Evolutionary conservation across 228 moss, liverwort and hornwort genomes (phyloP).

Genomic region (Sphagnum magellanicum): DNA sequence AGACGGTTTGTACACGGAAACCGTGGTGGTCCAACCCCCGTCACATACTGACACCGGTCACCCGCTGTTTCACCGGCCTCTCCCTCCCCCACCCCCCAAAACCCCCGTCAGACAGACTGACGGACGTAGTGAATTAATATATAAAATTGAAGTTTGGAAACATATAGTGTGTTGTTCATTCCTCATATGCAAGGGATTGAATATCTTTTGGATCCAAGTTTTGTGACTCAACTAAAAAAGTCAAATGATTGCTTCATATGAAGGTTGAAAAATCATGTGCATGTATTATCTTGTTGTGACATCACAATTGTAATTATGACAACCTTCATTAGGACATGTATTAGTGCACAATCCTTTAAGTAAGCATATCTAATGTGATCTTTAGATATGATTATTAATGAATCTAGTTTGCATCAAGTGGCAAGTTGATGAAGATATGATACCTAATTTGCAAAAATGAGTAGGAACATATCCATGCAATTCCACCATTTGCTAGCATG

Average conservation of each 20-base stretch:
- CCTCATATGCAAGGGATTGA: neutral
- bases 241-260: constrained; percentile 82
- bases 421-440: constrained; percentile 63
- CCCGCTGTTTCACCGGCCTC: too few species aligned
- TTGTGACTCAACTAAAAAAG: constrained; percentile 50
- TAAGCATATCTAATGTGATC: neutral
- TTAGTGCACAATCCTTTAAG: neutral
- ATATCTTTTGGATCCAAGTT: constrained; percentile 26
- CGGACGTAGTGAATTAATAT: too few species aligned
- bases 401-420: neutral
- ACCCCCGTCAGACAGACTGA: too few species aligned
- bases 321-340: neutral
- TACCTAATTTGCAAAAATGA: constrained; percentile 86
- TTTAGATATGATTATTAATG: constrained; percentile 1
- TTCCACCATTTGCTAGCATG: constrained; percentile 97
- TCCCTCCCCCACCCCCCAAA: too few species aligned
- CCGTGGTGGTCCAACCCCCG: too few species aligned
- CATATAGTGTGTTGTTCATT: neutral
- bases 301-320: neutral
- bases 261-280: constrained; percentile 21
- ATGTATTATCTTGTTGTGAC: neutral
- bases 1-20: too few species aligned
- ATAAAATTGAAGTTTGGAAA: too few species aligned
- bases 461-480: constrained; percentile 52
- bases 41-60: too few species aligned